Evolutionary conservation across 768 basidiomycete species (phyloP).

Genomic region (Imleria badia): DNA sequence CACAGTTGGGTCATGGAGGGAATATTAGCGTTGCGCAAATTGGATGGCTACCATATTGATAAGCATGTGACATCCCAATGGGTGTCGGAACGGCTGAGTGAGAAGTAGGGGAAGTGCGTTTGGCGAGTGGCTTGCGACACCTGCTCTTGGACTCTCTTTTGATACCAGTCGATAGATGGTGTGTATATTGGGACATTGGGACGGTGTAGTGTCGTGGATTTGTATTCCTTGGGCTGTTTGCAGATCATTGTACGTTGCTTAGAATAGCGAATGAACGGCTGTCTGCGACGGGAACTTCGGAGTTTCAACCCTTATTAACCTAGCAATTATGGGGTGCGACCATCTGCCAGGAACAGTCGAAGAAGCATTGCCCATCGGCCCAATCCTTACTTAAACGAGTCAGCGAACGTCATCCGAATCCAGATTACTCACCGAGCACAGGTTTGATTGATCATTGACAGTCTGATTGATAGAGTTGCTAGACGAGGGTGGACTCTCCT

Average conservation of each 20-base stretch:
- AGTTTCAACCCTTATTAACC: conserved; percentile 13
- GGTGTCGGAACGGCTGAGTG: conserved; percentile 29
- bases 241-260: conserved; percentile 16
- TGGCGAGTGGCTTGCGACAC: conserved; percentile 5
- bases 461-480: conserved; percentile 9
- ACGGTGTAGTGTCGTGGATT: conserved; percentile 14
- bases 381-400: not conserved
- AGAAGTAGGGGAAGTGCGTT: conserved; percentile 19
- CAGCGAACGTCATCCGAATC: conserved; percentile 13
- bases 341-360: conserved; percentile 1
- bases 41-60: conserved; percentile 30
- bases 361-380: conserved; percentile 1
- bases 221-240: conserved; percentile 25
- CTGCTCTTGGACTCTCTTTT: conserved; percentile 8
- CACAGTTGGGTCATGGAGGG: conserved; percentile 35
- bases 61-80: conserved; percentile 30
- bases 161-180: conserved; percentile 25
- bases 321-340: conserved; percentile 17
- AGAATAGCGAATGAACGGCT: conserved; percentile 5
- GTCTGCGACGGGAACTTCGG: conserved; percentile 15
- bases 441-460: not conserved
- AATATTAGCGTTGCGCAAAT: conserved; percentile 25
- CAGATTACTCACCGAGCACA: conserved; percentile 19
- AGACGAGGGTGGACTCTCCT: not conserved
- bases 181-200: conserved; percentile 23